These are phyloP conservation scores for Phylloporus scabripes DNA, from an alignment of 768 basidiomycete species.

Conservation along the genomic window DNA sequence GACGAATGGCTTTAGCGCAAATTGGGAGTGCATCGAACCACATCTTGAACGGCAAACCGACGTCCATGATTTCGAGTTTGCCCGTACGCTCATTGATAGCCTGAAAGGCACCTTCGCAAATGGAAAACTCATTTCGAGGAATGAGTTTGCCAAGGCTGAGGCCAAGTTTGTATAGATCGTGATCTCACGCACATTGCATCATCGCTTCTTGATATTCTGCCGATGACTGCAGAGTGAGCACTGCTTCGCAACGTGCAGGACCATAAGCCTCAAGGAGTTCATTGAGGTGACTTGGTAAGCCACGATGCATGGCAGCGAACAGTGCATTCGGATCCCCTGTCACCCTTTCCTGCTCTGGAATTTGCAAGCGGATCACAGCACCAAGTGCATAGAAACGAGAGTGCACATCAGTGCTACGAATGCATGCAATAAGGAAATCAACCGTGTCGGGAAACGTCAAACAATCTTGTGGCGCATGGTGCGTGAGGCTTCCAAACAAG, in stretches of 20 bases:
- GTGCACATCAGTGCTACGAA: constrained; percentile 46
- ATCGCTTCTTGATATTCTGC: constrained; percentile 48
- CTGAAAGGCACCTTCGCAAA: constrained; percentile 49
- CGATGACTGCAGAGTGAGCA: constrained; percentile 35
- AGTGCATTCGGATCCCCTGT: constrained; percentile 43
- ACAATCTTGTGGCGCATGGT: constrained; percentile 41
- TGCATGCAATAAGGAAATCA: constrained; percentile 47
- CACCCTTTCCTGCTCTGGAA: constrained; percentile 39
- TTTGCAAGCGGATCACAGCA: constrained; percentile 45
- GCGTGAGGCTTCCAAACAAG: constrained; percentile 38
- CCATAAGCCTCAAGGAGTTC: constrained; percentile 48
- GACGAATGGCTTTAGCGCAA: constrained; percentile 50
- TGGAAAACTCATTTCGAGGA: constrained; percentile 51
- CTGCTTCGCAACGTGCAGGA: constrained; percentile 40
- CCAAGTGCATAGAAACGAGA: constrained; percentile 48
- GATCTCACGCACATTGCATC: constrained; percentile 42
- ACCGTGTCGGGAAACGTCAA: constrained; percentile 39
- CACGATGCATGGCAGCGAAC: constrained; percentile 37
- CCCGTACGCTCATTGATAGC: constrained; percentile 40
- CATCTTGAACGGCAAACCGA: constrained; percentile 53
- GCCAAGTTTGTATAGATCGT: constrained; percentile 48
- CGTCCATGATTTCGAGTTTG: constrained; percentile 32
- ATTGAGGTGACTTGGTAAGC: constrained; percentile 42
- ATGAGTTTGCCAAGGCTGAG: constrained; percentile 45
- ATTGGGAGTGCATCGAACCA: constrained; percentile 54